Percentiles rank a stretch among this genome's conserved stretches.
Conservation (phyloP, 441 rosid genomes). For the Kokia cookei region DNA sequence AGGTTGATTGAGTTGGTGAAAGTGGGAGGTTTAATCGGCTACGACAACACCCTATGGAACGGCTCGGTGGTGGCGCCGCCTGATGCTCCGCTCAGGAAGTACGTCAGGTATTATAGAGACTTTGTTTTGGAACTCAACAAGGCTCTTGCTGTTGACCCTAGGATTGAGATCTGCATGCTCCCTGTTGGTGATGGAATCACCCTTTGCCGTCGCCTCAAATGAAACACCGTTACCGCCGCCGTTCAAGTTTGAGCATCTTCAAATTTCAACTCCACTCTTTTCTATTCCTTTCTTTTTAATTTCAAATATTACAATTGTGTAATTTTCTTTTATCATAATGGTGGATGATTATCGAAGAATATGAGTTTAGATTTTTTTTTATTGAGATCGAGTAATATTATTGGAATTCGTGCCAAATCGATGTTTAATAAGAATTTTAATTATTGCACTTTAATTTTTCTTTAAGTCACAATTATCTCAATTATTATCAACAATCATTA, state of each 20-base stretch:
- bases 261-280: neutral
- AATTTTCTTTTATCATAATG: neutral
- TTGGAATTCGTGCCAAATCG: too few relatives aligned
- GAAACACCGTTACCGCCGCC: constrained; percentile 1
- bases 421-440: too few relatives aligned
- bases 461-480: too few relatives aligned
- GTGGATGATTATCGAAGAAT: constrained; percentile 1
- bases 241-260: neutral
- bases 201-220: constrained; percentile 87
- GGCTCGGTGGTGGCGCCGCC: constrained; percentile 91
- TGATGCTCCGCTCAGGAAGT: constrained; percentile 74
- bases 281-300: neutral
- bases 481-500: too few relatives aligned
- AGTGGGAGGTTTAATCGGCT: constrained; percentile 85
- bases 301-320: neutral
- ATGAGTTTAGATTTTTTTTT: neutral
- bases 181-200: constrained; percentile 96
- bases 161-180: constrained; percentile 97
- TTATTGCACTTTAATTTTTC: too few relatives aligned
- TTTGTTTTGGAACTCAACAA: constrained; percentile 88
- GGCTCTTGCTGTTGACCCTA: constrained; percentile 86
- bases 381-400: too few relatives aligned
- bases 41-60: constrained; percentile 96
- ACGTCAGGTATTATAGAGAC: constrained; percentile 69
- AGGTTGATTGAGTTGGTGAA: constrained; percentile 74